Evolutionary conservation across 176 grass and related monocot genomes (phyloP).

Genomic region (Cenchrus fungigraminus): DNA sequence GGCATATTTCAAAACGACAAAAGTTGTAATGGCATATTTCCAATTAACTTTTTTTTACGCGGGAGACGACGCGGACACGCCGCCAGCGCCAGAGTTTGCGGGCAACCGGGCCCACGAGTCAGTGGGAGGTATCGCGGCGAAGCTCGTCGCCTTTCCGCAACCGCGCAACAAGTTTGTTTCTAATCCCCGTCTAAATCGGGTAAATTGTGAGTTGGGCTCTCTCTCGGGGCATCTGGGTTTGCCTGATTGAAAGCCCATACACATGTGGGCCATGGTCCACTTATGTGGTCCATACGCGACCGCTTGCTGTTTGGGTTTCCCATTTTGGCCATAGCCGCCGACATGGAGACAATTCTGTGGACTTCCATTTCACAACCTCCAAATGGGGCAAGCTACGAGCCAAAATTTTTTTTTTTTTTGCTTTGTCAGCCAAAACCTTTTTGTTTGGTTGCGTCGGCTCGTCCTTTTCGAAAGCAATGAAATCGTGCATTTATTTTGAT

Average conservation of each 20-base stretch:
- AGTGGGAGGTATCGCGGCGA: not conserved
- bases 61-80: conserved; percentile 26
- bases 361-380: not conserved
- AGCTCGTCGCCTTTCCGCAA: not conserved
- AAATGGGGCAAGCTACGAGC: not conserved
- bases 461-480: too few species aligned
- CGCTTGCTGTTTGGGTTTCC: not conserved
- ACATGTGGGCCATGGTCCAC: not conserved
- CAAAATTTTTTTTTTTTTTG: too few species aligned
- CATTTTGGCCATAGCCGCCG: not conserved
- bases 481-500: too few species aligned
- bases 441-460: too few species aligned
- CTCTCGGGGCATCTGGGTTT: not conserved
- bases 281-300: too few species aligned
- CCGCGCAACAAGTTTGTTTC: not conserved
- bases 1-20: too few species aligned
- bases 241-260: not conserved
- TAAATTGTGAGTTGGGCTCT: conserved; percentile 15
- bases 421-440: too few species aligned
- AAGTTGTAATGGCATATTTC: too few species aligned
- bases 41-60: not conserved
- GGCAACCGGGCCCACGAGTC: not conserved
- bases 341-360: not conserved
- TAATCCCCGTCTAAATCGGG: not conserved
- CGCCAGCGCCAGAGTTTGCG: not conserved